phyloP scores from a whole-genome alignment of 306 rosid species.

The Comarum palustre region DNA sequence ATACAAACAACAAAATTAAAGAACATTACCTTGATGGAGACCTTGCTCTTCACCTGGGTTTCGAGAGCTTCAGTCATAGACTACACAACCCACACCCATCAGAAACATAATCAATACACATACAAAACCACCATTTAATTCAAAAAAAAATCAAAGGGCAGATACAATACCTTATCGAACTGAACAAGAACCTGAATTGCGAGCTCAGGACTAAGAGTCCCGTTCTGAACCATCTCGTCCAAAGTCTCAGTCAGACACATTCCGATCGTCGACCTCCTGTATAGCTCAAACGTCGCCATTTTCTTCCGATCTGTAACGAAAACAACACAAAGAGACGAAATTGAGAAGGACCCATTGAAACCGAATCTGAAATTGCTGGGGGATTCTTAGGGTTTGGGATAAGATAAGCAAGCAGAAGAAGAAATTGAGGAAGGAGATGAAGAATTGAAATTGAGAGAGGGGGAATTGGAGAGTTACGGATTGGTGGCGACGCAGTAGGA shows the following conservation, averaged over 20 bases:
- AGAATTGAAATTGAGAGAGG: background rate
- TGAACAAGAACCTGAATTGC: conserved; percentile 96
- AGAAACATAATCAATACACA: background rate
- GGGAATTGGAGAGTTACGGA: conserved; percentile 15
- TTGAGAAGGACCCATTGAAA: background rate
- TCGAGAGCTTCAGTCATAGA: conserved; percentile 95
- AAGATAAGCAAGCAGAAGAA: background rate
- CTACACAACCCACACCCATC: conserved; percentile 28
- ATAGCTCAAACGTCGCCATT: conserved; percentile 92
- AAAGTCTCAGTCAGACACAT: conserved; percentile 83
- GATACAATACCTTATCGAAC: conserved; percentile 72
- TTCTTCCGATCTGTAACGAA: conserved; percentile 45
- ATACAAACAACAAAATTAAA: background rate
- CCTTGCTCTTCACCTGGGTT: conserved; percentile 81
- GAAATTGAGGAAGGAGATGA: too few relatives aligned
- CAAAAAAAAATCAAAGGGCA: background rate
- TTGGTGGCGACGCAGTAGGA: conserved; percentile 25
- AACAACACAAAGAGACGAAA: background rate
- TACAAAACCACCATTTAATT: conserved; percentile 1
- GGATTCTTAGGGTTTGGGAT: background rate
- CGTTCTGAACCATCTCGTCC: conserved; percentile 88
- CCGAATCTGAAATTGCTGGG: background rate
- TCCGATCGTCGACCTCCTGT: conserved; percentile 87
- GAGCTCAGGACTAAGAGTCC: conserved; percentile 82
- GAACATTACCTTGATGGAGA: conserved; percentile 61